A percentile compares a stretch with the other conserved stretches of the same genome.
Conservation (phyloP, 345 rosid species). For the Reutealis trisperma region DNA sequence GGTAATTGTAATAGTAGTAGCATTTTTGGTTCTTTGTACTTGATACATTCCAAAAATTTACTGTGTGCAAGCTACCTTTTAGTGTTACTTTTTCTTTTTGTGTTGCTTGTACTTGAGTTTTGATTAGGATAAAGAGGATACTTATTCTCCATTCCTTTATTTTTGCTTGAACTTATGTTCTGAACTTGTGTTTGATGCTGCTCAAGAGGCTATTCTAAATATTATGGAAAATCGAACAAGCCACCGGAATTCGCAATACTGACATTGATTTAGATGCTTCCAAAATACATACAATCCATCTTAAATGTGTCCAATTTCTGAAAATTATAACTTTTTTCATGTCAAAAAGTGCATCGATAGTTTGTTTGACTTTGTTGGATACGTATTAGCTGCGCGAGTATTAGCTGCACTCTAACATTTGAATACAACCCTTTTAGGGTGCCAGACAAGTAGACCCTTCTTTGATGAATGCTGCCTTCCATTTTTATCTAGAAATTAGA, state of each 20-base stretch:
- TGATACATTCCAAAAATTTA: neutral
- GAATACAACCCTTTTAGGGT: neutral
- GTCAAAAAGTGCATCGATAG: neutral
- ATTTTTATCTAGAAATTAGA: neutral
- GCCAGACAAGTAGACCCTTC: neutral
- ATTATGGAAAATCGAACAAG: neutral
- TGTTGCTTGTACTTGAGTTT: neutral
- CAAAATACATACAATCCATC: neutral
- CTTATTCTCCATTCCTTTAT: neutral
- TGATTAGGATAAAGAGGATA: neutral
- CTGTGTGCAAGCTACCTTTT: neutral
- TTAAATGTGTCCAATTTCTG: neutral
- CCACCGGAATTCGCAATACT: neutral
- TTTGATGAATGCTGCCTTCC: neutral
- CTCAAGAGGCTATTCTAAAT: neutral
- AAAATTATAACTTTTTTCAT: neutral
- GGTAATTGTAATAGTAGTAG: neutral
- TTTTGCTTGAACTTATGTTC: neutral
- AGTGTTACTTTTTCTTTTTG: neutral
- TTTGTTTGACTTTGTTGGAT: neutral
- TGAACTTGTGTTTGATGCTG: neutral
- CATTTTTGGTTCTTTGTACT: neutral
- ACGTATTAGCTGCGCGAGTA: no score
- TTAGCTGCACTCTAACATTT: neutral
- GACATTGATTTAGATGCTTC: neutral